These are phyloP conservation scores for Tolypocladium sp. DNA, from an alignment of 2,329 filamentous ascomycete species.

Conservation along the genomic window DNA sequence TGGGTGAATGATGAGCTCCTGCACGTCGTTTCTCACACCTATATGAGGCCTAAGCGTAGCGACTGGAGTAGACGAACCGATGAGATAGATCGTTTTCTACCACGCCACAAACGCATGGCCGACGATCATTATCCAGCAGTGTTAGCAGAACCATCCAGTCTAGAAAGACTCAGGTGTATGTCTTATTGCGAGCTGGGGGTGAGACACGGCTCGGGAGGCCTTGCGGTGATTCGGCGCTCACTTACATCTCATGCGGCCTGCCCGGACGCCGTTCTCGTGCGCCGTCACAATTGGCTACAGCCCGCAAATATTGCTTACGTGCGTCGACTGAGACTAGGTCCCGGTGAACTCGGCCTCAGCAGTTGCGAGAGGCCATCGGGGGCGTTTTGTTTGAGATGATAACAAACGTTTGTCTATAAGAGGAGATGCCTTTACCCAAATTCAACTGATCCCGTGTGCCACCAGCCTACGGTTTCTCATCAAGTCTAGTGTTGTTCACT, in stretches of 20 bases:
- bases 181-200: neutral
- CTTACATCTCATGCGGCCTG: neutral
- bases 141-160: neutral
- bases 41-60: neutral
- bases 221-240: neutral
- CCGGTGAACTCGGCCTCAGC: neutral
- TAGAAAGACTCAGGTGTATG: neutral
- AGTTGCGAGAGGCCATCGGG: too few relatives aligned
- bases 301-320: neutral
- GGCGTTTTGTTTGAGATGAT: too few relatives aligned
- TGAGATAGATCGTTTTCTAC: neutral
- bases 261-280: neutral
- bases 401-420: too few relatives aligned
- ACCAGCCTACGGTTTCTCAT: neutral
- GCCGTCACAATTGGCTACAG: neutral
- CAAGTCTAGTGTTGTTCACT: neutral
- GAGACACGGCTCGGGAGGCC: neutral
- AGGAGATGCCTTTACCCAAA: neutral
- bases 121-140: neutral
- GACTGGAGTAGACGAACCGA: neutral
- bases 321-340: neutral
- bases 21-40: neutral
- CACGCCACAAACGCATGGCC: neutral
- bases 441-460: neutral
- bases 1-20: neutral